Conservation (phyloP, 169 alveolate species). For the Amoebophrya sp. region DNA sequence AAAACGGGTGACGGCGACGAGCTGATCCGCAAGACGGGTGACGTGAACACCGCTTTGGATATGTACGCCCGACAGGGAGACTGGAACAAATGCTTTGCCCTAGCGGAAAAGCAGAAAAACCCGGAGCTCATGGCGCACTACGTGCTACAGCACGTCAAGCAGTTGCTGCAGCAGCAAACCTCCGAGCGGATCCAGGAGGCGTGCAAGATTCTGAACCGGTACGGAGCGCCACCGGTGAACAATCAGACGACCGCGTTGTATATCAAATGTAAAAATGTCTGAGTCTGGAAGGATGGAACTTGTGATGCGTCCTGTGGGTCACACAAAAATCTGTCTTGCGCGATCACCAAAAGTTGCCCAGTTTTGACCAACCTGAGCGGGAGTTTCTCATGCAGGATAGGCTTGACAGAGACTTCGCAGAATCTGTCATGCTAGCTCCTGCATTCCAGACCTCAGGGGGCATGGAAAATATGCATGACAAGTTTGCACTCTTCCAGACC, state of each 20-base stretch:
- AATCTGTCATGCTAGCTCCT: too few relatives aligned
- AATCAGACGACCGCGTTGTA: conserved; percentile 8
- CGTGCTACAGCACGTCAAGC: conserved; percentile 52
- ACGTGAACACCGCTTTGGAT: conserved; percentile 43
- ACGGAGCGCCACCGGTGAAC: conserved; percentile 22
- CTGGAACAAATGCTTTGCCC: conserved; percentile 31
- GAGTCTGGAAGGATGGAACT: too few relatives aligned
- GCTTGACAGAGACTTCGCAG: too few relatives aligned
- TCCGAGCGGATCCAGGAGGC: neutral
- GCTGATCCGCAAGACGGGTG: conserved; percentile 42
- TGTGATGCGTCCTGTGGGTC: too few relatives aligned
- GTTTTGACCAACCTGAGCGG: too few relatives aligned
- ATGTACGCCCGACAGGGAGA: conserved; percentile 34
- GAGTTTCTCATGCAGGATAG: too few relatives aligned
- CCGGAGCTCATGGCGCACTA: conserved; percentile 34
- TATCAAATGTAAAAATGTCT: too few relatives aligned
- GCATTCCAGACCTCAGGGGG: too few relatives aligned
- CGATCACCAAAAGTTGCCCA: too few relatives aligned
- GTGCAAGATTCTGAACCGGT: neutral
- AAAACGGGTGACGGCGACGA: conserved; percentile 14
- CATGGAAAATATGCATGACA: too few relatives aligned
- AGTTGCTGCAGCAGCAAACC: neutral
- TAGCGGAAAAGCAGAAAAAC: conserved; percentile 25
- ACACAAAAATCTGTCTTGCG: too few relatives aligned
- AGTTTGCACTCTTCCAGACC: too few relatives aligned